A percentile compares a stretch with the other conserved stretches of the same genome.
phyloP scores from a whole-genome alignment of 345 rosid species.

The Conringia planisiliqua region DNA sequence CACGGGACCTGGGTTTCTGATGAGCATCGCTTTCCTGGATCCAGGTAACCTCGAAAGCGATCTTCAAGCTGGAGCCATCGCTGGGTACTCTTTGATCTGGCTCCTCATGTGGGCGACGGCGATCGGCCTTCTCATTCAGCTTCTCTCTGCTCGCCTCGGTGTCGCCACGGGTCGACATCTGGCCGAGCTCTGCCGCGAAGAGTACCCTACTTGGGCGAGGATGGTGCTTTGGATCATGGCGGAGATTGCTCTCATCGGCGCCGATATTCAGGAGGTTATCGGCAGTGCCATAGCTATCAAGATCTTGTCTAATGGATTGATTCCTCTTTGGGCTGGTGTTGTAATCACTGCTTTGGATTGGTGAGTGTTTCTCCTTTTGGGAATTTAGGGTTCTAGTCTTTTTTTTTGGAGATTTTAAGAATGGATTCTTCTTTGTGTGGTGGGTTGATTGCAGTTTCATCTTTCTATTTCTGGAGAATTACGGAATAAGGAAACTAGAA shows the following conservation, averaged over 20 bases:
- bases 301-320: conserved; percentile 73
- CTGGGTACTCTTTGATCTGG: conserved; percentile 92
- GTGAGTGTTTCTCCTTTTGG: conserved; percentile 33
- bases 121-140: conserved; percentile 86
- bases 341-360: conserved; percentile 81
- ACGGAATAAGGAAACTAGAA: conserved; percentile 92
- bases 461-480: conserved; percentile 89
- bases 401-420: background rate
- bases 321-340: conserved; percentile 97
- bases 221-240: conserved; percentile 89
- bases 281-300: conserved; percentile 94
- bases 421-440: background rate
- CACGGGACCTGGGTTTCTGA: conserved; percentile 90
- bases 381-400: background rate
- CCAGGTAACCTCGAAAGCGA: conserved; percentile 96
- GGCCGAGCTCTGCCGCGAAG: conserved; percentile 87
- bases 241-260: conserved; percentile 87
- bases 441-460: conserved; percentile 73
- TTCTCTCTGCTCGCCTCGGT: conserved; percentile 85
- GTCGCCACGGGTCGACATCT: conserved; percentile 88
- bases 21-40: conserved; percentile 97
- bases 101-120: conserved; percentile 92
- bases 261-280: conserved; percentile 94
- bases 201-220: conserved; percentile 87
- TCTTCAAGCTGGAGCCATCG: conserved; percentile 96